A percentile compares a stretch with the other conserved stretches of the same genome.
Evolutionary conservation across 371 early-diverging fungal species (phyloP).

Genomic region (Lichtheimia ornata): DNA sequence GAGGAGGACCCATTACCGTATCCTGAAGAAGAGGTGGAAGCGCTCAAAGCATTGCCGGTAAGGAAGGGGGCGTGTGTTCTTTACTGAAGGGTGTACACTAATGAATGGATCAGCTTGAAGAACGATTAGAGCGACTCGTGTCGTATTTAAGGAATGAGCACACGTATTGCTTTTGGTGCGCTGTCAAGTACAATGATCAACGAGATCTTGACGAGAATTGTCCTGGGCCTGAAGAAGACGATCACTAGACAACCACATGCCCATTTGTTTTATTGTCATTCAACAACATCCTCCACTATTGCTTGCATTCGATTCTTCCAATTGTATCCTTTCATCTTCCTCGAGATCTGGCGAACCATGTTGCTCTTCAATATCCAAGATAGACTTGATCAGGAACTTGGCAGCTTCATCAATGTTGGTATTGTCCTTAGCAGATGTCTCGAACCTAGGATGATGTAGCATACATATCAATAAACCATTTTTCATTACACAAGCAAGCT

Average conservation of each 20-base stretch:
- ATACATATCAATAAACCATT: neutral
- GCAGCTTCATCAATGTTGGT: constrained; percentile 68
- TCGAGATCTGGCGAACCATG: constrained; percentile 26
- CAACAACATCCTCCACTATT: constrained; percentile 18
- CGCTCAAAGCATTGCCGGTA: constrained; percentile 26
- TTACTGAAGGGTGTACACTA: neutral
- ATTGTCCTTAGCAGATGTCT: constrained; percentile 69
- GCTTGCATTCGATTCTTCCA: constrained; percentile 10
- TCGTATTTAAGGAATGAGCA: constrained; percentile 53
- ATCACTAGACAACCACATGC: constrained; percentile 44
- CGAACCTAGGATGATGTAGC: constrained; percentile 51
- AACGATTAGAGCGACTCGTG: constrained; percentile 45
- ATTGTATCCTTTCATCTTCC: constrained; percentile 20
- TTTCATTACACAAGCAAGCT: neutral
- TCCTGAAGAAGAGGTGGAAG: constrained; percentile 28
- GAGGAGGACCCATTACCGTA: constrained; percentile 24
- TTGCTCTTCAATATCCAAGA: constrained; percentile 43
- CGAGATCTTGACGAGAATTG: constrained; percentile 57
- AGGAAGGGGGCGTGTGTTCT: neutral
- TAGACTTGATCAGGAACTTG: constrained; percentile 46
- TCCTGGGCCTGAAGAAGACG: constrained; percentile 62
- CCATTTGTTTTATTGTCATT: neutral
- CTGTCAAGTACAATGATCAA: constrained; percentile 47
- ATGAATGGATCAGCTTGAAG: constrained; percentile 15
- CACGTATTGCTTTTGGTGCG: constrained; percentile 72